Conservation (phyloP, 2,329 filamentous ascomycete species). For the Colletotrichum sp. region DNA sequence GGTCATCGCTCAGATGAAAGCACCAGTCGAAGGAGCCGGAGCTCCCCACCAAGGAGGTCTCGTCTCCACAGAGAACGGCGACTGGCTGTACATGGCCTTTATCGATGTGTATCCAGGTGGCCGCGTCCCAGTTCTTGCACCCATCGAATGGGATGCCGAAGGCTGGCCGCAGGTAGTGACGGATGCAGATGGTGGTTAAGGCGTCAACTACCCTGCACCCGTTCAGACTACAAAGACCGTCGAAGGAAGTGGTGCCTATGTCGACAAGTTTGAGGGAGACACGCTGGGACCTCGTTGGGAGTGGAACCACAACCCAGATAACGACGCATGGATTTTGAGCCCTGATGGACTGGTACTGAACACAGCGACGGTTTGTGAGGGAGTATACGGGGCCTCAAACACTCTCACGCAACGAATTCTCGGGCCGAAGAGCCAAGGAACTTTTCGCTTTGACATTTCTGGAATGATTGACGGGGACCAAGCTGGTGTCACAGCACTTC, state of each 20-base stretch:
- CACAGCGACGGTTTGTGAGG: constrained; percentile 53
- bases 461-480: neutral
- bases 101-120: constrained; percentile 58
- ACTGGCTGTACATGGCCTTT: constrained; percentile 65
- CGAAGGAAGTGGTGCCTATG: neutral
- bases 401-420: constrained; percentile 25
- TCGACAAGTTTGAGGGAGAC: constrained; percentile 29
- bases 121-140: constrained; percentile 58
- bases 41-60: constrained; percentile 58
- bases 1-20: constrained; percentile 41
- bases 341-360: constrained; percentile 38
- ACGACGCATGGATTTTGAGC: constrained; percentile 29
- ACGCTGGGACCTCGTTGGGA: constrained; percentile 53
- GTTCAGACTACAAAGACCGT: constrained; percentile 29
- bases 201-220: constrained; percentile 50
- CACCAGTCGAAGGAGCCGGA: constrained; percentile 48
- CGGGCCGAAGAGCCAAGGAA: neutral
- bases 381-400: constrained; percentile 48
- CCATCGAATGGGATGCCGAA: constrained; percentile 48
- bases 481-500: neutral
- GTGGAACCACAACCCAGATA: constrained; percentile 66
- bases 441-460: neutral
- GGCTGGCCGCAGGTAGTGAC: constrained; percentile 50
- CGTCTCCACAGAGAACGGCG: constrained; percentile 50
- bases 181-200: constrained; percentile 34